Conservation (phyloP, 2,329 filamentous ascomycete genomes). For the Calcarisporium arbuscula region DNA sequence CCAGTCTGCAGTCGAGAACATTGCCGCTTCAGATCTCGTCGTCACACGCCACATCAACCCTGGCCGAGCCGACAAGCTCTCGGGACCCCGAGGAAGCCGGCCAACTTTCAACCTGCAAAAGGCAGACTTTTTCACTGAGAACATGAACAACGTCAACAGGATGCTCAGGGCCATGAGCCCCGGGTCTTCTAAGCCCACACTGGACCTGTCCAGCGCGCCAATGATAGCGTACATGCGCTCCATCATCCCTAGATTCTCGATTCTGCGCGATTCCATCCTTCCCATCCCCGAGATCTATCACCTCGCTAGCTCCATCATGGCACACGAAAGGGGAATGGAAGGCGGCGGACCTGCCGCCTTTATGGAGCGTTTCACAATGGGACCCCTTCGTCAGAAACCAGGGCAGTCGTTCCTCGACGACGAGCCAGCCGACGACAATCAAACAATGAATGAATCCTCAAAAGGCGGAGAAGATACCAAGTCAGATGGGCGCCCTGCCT, state of each 20-base stretch:
- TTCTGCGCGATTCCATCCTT: conserved; percentile 28
- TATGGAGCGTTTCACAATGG: conserved; percentile 24
- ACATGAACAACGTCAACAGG: conserved; percentile 38
- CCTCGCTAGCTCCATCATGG: conserved; percentile 26
- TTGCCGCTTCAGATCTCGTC: conserved; percentile 35
- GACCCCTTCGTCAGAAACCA: conserved; percentile 23
- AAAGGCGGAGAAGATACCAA: conserved; percentile 23
- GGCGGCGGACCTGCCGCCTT: conserved; percentile 18
- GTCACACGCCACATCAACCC: conserved; percentile 29
- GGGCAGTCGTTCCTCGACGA: conserved; percentile 24
- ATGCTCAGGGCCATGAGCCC: conserved; percentile 37
- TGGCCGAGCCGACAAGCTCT: conserved; percentile 16
- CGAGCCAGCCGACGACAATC: conserved; percentile 17
- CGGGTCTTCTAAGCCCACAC: background rate
- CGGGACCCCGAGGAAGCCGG: background rate
- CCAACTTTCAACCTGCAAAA: conserved; percentile 20
- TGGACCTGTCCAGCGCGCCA: conserved; percentile 16
- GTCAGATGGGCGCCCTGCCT: conserved; percentile 15
- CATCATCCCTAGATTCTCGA: conserved; percentile 18
- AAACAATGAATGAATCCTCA: conserved; percentile 18
- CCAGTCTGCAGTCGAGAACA: conserved; percentile 29
- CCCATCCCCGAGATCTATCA: conserved; percentile 33
- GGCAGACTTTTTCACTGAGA: conserved; percentile 37
- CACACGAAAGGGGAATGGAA: conserved; percentile 15
- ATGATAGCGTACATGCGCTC: conserved; percentile 21